phyloP scores from a whole-genome alignment of 345 rosid genomes.

The Lepidium aucheri region DNA sequence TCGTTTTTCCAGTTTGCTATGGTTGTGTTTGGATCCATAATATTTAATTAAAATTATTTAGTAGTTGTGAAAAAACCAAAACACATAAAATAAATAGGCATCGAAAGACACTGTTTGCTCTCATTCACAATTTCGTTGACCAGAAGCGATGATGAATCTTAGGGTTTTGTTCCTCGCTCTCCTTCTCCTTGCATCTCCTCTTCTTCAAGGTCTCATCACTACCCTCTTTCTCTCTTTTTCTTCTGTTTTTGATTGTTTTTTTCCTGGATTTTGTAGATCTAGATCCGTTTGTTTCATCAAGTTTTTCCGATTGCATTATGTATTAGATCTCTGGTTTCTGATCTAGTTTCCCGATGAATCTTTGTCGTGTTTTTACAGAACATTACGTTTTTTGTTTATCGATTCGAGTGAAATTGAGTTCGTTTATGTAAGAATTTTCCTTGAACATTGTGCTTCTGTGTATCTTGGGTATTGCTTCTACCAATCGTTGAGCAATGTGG shows the following conservation, averaged over 20 bases:
- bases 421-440: background rate
- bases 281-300: constrained; percentile 22
- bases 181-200: constrained; percentile 69
- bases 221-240: background rate
- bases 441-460: background rate
- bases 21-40: background rate
- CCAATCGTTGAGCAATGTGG: background rate
- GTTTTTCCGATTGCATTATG: background rate
- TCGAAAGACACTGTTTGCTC: background rate
- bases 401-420: constrained; percentile 18
- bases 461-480: background rate
- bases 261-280: constrained; percentile 35
- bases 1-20: constrained; percentile 2
- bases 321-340: background rate
- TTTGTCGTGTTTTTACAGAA: background rate
- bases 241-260: background rate
- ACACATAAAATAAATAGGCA: constrained; percentile 11
- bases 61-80: background rate
- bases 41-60: too few relatives aligned
- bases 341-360: constrained; percentile 4
- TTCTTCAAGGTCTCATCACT: constrained; percentile 57
- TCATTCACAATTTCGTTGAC: constrained; percentile 20
- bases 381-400: background rate
- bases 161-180: constrained; percentile 75
- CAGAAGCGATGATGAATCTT: constrained; percentile 34